phyloP scores from a whole-genome alignment of 2,329 filamentous ascomycete genomes.

The Albophoma yamanashiensis region DNA sequence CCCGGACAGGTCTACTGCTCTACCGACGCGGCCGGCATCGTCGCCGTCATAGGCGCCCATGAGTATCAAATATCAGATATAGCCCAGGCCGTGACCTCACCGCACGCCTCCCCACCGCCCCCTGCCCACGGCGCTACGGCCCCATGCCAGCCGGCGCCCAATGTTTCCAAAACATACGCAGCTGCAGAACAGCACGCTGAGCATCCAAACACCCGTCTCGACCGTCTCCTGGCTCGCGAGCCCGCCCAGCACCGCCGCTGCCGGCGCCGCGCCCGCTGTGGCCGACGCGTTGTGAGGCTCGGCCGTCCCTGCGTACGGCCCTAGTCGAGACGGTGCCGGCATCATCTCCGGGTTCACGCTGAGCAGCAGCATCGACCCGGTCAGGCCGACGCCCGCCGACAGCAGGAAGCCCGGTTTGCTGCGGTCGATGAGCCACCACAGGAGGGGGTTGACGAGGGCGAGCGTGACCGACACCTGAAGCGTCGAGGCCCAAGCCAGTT shows the following conservation, averaged over 20 bases:
- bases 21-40: not conserved
- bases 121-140: conserved; percentile 19
- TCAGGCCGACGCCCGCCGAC: conserved; percentile 60
- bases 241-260: conserved; percentile 29
- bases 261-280: not conserved
- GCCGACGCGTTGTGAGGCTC: conserved; percentile 4
- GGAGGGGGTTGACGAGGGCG: conserved; percentile 78
- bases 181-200: conserved; percentile 89
- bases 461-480: conserved; percentile 88
- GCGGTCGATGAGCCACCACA: conserved; percentile 95
- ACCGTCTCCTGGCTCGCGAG: conserved; percentile 52
- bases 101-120: conserved; percentile 35
- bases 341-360: conserved; percentile 69
- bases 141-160: conserved; percentile 63
- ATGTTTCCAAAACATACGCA: conserved; percentile 96
- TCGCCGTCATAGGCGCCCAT: not conserved
- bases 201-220: conserved; percentile 75
- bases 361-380: conserved; percentile 64
- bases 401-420: conserved; percentile 76
- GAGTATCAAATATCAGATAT: not conserved
- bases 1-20: no score
- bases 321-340: conserved; percentile 47
- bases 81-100: conserved; percentile 6
- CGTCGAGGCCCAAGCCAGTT: conserved; percentile 86
- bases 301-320: conserved; percentile 11